Percentiles rank a stretch among this genome's conserved stretches.
Conservation (phyloP, 2,329 filamentous ascomycete genomes). For the Aspergillus fijiensis region DNA sequence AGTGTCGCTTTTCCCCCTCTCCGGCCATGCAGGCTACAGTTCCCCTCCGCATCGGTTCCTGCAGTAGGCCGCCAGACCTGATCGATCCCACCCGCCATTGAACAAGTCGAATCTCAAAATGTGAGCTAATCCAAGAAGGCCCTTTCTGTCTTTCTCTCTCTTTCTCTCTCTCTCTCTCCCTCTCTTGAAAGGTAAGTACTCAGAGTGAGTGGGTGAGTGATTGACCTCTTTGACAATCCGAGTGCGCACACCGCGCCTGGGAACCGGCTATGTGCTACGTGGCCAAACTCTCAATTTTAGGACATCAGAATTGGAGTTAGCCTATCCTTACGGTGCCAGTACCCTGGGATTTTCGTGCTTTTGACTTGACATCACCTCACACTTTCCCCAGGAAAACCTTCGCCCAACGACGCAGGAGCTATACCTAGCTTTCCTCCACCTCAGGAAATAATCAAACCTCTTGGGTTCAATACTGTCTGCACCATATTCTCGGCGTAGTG, state of each 20-base stretch:
- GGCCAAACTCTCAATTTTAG: conserved; percentile 5
- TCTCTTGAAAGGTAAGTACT: too few relatives aligned
- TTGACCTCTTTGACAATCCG: background rate
- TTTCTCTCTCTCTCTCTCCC: too few relatives aligned
- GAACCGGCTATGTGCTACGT: conserved; percentile 2
- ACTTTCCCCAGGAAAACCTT: background rate
- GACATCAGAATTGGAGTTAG: background rate
- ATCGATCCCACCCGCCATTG: conserved; percentile 21
- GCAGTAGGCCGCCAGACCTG: conserved; percentile 35
- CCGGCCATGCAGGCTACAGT: conserved; percentile 16
- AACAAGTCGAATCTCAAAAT: conserved; percentile 23
- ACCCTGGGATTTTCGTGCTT: background rate
- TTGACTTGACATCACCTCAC: background rate
- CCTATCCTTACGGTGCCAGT: background rate
- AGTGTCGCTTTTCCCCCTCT: conserved; percentile 9
- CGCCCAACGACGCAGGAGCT: background rate
- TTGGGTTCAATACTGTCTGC: conserved; percentile 7
- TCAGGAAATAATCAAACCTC: background rate
- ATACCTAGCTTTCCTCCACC: background rate
- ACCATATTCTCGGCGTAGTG: conserved; percentile 4
- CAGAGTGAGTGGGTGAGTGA: background rate
- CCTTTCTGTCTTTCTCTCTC: background rate
- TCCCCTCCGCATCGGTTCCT: conserved; percentile 35
- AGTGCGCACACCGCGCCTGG: background rate
- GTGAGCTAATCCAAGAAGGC: conserved; percentile 6